phyloP scores from a whole-genome alignment of 495 filamentous ascomycete genomes.

The Lasiosphaeria miniovina region DNA sequence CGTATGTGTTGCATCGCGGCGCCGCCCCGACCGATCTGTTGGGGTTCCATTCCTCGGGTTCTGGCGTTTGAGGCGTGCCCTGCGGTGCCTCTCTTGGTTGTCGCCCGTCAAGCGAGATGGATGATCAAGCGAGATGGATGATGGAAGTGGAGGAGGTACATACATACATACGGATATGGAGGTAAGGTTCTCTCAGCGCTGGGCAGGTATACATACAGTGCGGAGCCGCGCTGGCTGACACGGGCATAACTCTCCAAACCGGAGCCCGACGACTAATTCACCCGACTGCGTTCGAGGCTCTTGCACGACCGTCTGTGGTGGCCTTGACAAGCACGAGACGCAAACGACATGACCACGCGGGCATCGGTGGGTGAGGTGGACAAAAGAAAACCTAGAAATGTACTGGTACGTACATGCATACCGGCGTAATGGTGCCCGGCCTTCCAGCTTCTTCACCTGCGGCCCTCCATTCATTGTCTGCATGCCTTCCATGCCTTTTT shows the following conservation, averaged over 20 bases:
- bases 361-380: neutral
- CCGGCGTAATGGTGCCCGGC: no score
- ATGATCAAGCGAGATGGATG: neutral
- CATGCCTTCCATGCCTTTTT: no score
- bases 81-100: neutral
- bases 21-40: neutral
- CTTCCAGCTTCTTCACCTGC: no score
- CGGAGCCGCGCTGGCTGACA: neutral
- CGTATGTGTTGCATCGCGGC: neutral
- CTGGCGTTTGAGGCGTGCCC: constrained; percentile 1
- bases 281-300: neutral
- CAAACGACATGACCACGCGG: neutral
- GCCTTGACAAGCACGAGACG: constrained; percentile 5
- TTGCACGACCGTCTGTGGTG: neutral
- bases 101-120: neutral
- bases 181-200: neutral
- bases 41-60: neutral
- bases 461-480: no score
- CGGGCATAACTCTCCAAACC: neutral
- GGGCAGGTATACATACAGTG: neutral
- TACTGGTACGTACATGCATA: neutral
- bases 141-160: no score
- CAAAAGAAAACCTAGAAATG: neutral
- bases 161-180: no score
- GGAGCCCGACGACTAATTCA: neutral